Evolutionary conservation across 345 rosid species (phyloP), one percentile per base, ranked within the genome.

Genomic region (Ailanthus altissimus): DNA sequence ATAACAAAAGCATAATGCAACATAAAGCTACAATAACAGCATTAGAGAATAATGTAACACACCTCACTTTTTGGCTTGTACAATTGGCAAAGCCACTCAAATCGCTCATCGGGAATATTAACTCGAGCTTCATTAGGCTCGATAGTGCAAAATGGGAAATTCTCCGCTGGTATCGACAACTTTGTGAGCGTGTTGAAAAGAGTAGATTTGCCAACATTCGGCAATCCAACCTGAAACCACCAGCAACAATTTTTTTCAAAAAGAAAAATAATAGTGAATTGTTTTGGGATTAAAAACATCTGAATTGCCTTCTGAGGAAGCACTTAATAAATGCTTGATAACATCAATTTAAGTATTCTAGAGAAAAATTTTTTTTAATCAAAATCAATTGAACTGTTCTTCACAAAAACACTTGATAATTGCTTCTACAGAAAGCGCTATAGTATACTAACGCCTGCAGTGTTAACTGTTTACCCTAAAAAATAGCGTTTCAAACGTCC

Each of bases 101-200:
- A 96, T 72, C 98, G 84, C 80, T 93, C 98, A 70, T 96, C 99
- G 0, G 99, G 99, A 74, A 96, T 82, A 77, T 90, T 83, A 47
- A 96, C 94, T 9, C 99, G 89, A 15, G 99, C 99, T 82, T 96
- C 97, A 53, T 96, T 96, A 18, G 99, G 99, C 79, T 96, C 98
- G 43, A 93, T 96, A 69, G 97, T 96, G 79, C 99, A 96, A 77
- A 96, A 96, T 0, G 99, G 99, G 80, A 96, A 96, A 80, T 93
- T 96, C 90, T 96, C 99, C 10, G 99, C 99, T 6, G 99, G 99
- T 64, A 96, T 96, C 0, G 97, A 81, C 56, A 96, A 80, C 90
- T 96, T 96, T 0, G 98, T 96, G 42, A 96, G 94, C 13, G 99
- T 92, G 84, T 96, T 96, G 85, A 96, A 96, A 32, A 96, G 98